phyloP scores from a whole-genome alignment of 176 grass and related monocot genomes.

The Oryza punctata region DNA sequence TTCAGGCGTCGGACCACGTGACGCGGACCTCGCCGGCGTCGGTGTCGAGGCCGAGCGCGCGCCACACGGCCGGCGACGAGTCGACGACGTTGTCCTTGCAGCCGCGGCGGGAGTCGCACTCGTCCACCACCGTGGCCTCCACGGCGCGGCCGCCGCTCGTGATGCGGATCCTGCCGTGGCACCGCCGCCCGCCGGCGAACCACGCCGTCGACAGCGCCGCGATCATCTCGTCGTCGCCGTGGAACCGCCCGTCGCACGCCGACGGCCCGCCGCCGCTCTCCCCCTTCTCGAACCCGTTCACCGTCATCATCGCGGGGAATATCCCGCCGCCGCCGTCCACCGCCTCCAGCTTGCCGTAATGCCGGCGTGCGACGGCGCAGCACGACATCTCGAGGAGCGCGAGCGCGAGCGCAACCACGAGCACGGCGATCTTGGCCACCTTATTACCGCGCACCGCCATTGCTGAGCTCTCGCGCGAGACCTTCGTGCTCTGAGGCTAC shows the following conservation, averaged over 20 bases:
- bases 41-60: constrained; percentile 46
- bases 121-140: constrained; percentile 36
- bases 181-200: constrained; percentile 26
- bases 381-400: background rate
- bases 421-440: background rate
- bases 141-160: constrained; percentile 2
- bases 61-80: constrained; percentile 48
- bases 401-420: background rate
- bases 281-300: constrained; percentile 51
- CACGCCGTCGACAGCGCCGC: constrained; percentile 44
- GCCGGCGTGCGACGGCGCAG: background rate
- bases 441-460: too few species aligned
- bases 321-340: background rate
- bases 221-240: constrained; percentile 40
- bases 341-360: background rate
- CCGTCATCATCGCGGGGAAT: constrained; percentile 31
- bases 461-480: background rate
- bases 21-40: constrained; percentile 11
- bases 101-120: constrained; percentile 30
- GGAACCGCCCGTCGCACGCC: constrained; percentile 40
- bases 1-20: constrained; percentile 47
- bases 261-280: too few species aligned
- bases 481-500: too few species aligned
- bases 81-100: constrained; percentile 42
- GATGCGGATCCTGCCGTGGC: constrained; percentile 39